Percentiles rank a stretch among this genome's conserved stretches.
Conservation (phyloP, 805 yeast species). For the Wickerhamiella cacticola region DNA sequence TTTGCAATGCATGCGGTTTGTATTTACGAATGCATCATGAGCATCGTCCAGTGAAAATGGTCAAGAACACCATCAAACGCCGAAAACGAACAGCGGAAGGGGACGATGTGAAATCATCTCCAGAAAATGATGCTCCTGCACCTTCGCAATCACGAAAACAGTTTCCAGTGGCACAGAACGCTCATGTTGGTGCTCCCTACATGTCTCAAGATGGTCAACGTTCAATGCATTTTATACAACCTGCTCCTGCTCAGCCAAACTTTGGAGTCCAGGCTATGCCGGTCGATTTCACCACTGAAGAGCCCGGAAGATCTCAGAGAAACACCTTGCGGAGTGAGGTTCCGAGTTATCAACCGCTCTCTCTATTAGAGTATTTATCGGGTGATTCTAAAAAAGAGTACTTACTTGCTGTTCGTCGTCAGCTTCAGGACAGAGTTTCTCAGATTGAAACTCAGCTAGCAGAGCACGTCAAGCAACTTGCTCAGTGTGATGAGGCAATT, state of each 20-base stretch:
- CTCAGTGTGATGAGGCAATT: conserved; percentile 22
- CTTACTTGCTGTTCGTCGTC: conserved; percentile 26
- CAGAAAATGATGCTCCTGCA: neutral
- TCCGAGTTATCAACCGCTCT: conserved; percentile 15
- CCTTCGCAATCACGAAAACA: neutral
- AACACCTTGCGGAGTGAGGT: neutral
- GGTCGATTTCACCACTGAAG: conserved; percentile 3
- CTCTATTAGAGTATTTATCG: conserved; percentile 23
- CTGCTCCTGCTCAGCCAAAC: neutral
- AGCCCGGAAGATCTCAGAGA: neutral
- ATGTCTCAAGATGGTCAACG: too few species aligned
- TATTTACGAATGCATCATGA: conserved; percentile 64
- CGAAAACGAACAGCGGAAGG: conserved; percentile 28
- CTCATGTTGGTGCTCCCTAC: neutral
- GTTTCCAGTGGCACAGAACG: too few species aligned
- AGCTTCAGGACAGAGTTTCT: conserved; percentile 27
- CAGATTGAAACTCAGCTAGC: conserved; percentile 22
- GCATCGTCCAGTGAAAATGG: conserved; percentile 67
- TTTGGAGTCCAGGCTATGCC: neutral
- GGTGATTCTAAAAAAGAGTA: conserved; percentile 27
- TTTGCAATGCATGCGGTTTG: conserved; percentile 77
- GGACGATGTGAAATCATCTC: neutral
- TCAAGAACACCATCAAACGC: conserved; percentile 59
- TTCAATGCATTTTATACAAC: neutral
- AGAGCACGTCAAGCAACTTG: conserved; percentile 23